Evolutionary conservation across 495 filamentous ascomycete species (phyloP).

Genomic region (Neurospora sp.): DNA sequence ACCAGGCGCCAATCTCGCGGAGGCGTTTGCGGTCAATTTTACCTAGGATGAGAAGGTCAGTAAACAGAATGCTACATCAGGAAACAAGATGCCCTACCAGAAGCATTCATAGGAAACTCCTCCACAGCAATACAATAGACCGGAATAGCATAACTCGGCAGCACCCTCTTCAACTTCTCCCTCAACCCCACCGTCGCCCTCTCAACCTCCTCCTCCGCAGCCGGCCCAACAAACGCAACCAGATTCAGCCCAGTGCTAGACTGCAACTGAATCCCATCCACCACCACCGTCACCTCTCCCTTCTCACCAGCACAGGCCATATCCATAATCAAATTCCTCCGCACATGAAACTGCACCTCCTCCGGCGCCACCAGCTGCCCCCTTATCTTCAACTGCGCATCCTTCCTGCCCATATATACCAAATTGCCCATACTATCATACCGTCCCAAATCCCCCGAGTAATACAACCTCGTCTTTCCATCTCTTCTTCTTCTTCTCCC

Average conservation of each 20-base stretch:
- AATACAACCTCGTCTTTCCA: conserved; percentile 42
- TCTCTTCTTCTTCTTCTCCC: neutral
- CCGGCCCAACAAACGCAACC: conserved; percentile 23
- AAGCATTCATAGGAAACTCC: conserved; percentile 35
- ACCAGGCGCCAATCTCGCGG: conserved; percentile 21
- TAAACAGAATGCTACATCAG: neutral
- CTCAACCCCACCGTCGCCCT: conserved; percentile 3
- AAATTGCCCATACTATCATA: conserved; percentile 44
- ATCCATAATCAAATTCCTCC: conserved; percentile 12
- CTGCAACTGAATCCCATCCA: conserved; percentile 32
- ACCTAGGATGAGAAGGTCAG: conserved; percentile 19
- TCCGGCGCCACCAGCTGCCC: conserved; percentile 56
- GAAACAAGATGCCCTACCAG: neutral
- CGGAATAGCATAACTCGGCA: conserved; percentile 50
- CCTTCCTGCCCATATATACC: conserved; percentile 51
- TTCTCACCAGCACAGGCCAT: conserved; percentile 1
- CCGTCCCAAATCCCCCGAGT: conserved; percentile 54
- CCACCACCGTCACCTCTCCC: conserved; percentile 19
- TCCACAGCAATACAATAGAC: conserved; percentile 48
- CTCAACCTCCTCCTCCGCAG: conserved; percentile 14
- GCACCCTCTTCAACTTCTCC: conserved; percentile 17
- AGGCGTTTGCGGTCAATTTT: conserved; percentile 55
- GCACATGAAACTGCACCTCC: conserved; percentile 52
- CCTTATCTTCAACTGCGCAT: conserved; percentile 56
- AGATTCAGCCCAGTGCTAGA: conserved; percentile 23